Conservation (phyloP, 495 filamentous ascomycete species). For the Podospora pseudoanserina region DNA sequence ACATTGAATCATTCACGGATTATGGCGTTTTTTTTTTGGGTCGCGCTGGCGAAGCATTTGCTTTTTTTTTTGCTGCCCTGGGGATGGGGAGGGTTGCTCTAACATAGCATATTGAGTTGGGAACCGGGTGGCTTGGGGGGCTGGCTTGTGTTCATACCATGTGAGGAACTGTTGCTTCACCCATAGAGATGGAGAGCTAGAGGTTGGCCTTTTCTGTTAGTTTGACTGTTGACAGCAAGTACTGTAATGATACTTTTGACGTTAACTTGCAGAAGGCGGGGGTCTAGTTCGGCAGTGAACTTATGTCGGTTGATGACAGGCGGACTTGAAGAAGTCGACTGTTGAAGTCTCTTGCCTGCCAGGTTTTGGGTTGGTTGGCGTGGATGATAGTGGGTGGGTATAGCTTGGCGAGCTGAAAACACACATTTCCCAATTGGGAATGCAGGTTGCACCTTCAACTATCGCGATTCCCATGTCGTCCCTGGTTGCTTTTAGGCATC, state of each 20-base stretch:
- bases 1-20: constrained; percentile 13
- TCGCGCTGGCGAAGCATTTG: constrained; percentile 11
- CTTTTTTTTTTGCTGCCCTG: constrained; percentile 10
- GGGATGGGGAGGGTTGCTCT: constrained; percentile 8
- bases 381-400: not conserved
- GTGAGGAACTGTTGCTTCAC: not conserved
- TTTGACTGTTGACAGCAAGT: not conserved
- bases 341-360: not conserved
- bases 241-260: not conserved
- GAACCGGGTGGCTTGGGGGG: constrained; percentile 10
- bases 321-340: not conserved
- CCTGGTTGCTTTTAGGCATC: constrained; percentile 2
- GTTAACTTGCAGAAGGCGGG: not conserved
- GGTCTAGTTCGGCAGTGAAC: not conserved
- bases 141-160: not conserved
- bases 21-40: constrained; percentile 31
- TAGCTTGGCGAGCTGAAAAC: not conserved
- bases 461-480: not conserved
- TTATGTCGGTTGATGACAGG: not conserved
- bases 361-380: not conserved
- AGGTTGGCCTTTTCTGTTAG: not conserved
- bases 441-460: constrained; percentile 1
- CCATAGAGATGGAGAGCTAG: not conserved
- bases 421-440: not conserved
- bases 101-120: constrained; percentile 12